phyloP scores from a whole-genome alignment of 805 yeast genomes.

The Zygotorulaspora danielsina region DNA sequence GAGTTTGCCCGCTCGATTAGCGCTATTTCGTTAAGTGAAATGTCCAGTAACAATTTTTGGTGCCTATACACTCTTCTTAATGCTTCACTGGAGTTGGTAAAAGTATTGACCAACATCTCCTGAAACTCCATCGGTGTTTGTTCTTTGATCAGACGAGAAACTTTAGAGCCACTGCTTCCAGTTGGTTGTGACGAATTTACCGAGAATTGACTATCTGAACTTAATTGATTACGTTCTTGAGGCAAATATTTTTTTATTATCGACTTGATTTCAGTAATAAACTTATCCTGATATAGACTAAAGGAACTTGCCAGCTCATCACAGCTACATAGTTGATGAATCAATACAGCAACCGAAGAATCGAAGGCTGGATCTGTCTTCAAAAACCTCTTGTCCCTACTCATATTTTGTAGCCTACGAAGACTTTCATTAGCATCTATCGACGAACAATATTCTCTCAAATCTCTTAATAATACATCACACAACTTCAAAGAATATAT shows the following conservation, averaged over 20 bases:
- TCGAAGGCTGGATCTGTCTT: conserved; percentile 41
- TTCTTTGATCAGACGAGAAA: conserved; percentile 51
- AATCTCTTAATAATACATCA: conserved; percentile 53
- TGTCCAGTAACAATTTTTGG: conserved; percentile 71
- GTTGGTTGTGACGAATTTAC: conserved; percentile 19
- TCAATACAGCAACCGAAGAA: conserved; percentile 41
- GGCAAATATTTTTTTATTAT: conserved; percentile 68
- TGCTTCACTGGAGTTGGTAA: conserved; percentile 63
- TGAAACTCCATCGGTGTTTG: conserved; percentile 75
- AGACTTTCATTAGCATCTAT: conserved; percentile 49
- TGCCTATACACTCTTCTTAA: conserved; percentile 70
- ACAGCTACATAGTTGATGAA: conserved; percentile 57
- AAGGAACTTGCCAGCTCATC: conserved; percentile 61
- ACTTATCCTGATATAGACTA: conserved; percentile 58
- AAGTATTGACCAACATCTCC: conserved; percentile 57
- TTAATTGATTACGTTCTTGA: conserved; percentile 29
- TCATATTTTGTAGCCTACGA: conserved; percentile 38
- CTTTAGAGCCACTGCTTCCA: conserved; percentile 37
- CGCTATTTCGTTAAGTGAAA: conserved; percentile 49
- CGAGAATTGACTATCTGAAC: conserved; percentile 11
- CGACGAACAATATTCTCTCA: conserved; percentile 52
- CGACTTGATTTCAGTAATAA: conserved; percentile 66
- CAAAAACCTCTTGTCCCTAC: conserved; percentile 38
- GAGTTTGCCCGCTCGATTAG: conserved; percentile 29
- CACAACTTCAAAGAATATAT: conserved; percentile 59